Percentiles rank a stretch among this genome's conserved stretches.
phyloP scores from a whole-genome alignment of 2,329 filamentous ascomycete genomes.

The Coniochaeta sp. region DNA sequence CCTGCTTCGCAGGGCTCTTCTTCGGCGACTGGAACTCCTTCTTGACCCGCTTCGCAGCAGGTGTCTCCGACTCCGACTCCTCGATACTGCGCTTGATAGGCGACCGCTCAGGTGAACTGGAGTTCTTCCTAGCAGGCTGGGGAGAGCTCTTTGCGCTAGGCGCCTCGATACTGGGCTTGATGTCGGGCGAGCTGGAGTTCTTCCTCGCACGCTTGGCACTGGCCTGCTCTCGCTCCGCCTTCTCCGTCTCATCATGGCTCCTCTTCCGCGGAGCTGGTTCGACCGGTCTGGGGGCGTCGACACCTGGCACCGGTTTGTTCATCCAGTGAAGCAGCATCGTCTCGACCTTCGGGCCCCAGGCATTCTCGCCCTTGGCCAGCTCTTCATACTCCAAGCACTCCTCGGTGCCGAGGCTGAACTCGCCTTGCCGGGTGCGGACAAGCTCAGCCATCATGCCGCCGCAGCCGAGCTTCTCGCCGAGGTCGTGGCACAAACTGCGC shows the following conservation, averaged over 20 bases:
- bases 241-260: not conserved
- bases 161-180: not conserved
- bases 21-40: not conserved
- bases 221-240: not conserved
- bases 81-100: not conserved
- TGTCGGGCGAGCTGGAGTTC: constrained; percentile 1
- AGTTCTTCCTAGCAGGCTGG: not conserved
- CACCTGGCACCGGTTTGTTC: constrained; percentile 7
- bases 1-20: not conserved
- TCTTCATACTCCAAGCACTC: constrained; percentile 78
- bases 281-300: not conserved
- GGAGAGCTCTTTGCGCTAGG: not conserved
- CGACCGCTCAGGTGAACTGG: not conserved
- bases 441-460: constrained; percentile 83
- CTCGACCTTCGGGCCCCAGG: constrained; percentile 74
- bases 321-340: constrained; percentile 38
- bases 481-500: constrained; percentile 84
- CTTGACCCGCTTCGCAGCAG: not conserved
- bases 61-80: not conserved
- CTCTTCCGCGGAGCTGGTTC: not conserved
- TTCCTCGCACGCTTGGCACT: constrained; percentile 1
- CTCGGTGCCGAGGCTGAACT: constrained; percentile 62
- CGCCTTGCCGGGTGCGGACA: constrained; percentile 70
- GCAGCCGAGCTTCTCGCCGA: constrained; percentile 75
- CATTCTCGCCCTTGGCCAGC: constrained; percentile 65